Evolutionary conservation across 1,284 basidiomycete genomes (phyloP).

Genomic region (Thelephora terrestris): DNA sequence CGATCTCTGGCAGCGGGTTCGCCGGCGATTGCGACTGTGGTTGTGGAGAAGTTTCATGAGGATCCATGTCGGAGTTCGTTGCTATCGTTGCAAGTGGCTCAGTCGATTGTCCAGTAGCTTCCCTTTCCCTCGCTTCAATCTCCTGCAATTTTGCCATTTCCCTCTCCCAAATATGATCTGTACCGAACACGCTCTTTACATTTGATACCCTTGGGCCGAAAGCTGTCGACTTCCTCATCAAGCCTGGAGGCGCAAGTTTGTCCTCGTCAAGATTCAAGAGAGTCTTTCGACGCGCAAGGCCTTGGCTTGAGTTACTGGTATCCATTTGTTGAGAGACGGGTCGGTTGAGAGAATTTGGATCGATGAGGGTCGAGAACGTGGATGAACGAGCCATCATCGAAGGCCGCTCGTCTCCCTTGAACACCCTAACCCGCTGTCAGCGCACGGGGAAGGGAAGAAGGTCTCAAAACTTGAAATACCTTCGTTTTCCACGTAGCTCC

Average conservation of each 20-base stretch:
- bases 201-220: slow-evolving; percentile 15
- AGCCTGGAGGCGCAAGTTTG: slow-evolving; percentile 18
- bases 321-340: slow-evolving; percentile 34
- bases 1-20: slow-evolving; percentile 47
- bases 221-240: not conserved
- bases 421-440: slow-evolving; percentile 35
- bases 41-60: not conserved
- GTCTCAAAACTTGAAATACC: slow-evolving; percentile 34
- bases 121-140: slow-evolving; percentile 51
- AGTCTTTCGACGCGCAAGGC: slow-evolving; percentile 40
- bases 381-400: slow-evolving; percentile 72
- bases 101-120: not conserved
- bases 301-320: slow-evolving; percentile 30
- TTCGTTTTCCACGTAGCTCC: slow-evolving; percentile 63
- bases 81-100: not conserved
- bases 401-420: slow-evolving; percentile 66
- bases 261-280: slow-evolving; percentile 53
- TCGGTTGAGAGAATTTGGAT: slow-evolving; percentile 48
- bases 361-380: slow-evolving; percentile 60
- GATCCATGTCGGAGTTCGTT: too few relatives aligned
- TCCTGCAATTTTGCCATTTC: slow-evolving; percentile 65
- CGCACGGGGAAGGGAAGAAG: slow-evolving; percentile 6
- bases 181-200: slow-evolving; percentile 70
- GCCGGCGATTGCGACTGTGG: slow-evolving; percentile 28
- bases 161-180: slow-evolving; percentile 72